phyloP scores from a whole-genome alignment of 352 stramenopile genomes.

The Pythium volutum region DNA sequence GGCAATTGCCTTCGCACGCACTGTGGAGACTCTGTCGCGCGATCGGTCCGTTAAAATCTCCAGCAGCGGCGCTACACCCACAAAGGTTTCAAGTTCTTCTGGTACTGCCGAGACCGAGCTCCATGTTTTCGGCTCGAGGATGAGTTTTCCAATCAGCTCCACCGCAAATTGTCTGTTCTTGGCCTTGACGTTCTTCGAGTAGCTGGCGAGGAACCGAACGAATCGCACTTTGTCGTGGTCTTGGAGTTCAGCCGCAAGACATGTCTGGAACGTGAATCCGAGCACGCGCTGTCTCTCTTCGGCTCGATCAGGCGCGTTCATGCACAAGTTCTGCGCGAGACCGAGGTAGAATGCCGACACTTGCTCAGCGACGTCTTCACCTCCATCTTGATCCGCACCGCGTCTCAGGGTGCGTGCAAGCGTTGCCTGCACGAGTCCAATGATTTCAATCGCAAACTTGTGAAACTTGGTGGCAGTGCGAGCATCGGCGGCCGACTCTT shows the following conservation, averaged over 20 bases:
- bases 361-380: slow-evolving; percentile 31
- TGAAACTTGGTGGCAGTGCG: slow-evolving; percentile 60
- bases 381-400: slow-evolving; percentile 17
- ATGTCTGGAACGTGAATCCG: slow-evolving; percentile 42
- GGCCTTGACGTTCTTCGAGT: slow-evolving; percentile 64
- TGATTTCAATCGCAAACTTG: slow-evolving; percentile 53
- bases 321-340: slow-evolving; percentile 74
- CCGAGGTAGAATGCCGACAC: slow-evolving; percentile 31
- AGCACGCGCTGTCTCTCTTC: slow-evolving; percentile 73
- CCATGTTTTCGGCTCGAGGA: slow-evolving; percentile 63
- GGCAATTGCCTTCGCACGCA: slow-evolving; percentile 78
- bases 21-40: slow-evolving; percentile 72
- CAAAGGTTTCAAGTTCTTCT: slow-evolving; percentile 34
- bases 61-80: slow-evolving; percentile 53
- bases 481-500: slow-evolving; percentile 57
- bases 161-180: slow-evolving; percentile 83
- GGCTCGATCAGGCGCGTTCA: slow-evolving; percentile 64
- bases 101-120: slow-evolving; percentile 17
- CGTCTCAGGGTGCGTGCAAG: slow-evolving; percentile 4
- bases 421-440: slow-evolving; percentile 35
- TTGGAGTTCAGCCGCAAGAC: slow-evolving; percentile 36
- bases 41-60: slow-evolving; percentile 73
- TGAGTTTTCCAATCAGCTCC: slow-evolving; percentile 63
- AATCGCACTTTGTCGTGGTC: slow-evolving; percentile 62
- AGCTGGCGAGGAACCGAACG: slow-evolving; percentile 67